Base-by-base conservation (phyloP, 2,329 filamentous ascomycete species). In the Mycogone perniciosa region DNA sequence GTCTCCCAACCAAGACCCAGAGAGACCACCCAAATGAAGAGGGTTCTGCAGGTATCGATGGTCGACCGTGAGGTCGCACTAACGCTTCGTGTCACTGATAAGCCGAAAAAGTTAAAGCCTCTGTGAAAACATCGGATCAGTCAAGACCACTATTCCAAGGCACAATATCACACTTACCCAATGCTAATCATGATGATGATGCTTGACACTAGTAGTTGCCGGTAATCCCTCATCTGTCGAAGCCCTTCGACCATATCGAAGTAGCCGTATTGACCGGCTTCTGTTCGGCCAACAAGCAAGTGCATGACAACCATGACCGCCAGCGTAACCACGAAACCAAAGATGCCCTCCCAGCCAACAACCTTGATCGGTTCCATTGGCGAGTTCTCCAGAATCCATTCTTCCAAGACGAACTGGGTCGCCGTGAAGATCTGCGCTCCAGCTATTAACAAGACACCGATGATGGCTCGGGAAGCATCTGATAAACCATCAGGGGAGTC, bases 11-110 rank as follows among this genome's bases (percentile, higher is more conserved):
- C 91, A 2, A 99, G 80, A 4, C 87, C 89, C 4, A 99, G 80
- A 13, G 89, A 95, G 10, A 96, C 88, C 30, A 99, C 79, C 93
- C 93, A 99, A 70, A 99, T 97, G 72, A 99, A 97, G 1, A 99
- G 80, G 0, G 93, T 99, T 38, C 92, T 84, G 76, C 91, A 97
- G 1, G 93, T 99, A 68, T 99, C 93, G 61, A 99, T 97, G 31
- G 92, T 97, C 31, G 89, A 95, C 54, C 93, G 84, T 1, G 92
- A 89, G 0, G 93, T 99, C 8, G 93, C 93, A 56, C 88, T 95
- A 58, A 99, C 89, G 55, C 73, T 84, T 54, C 89, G 83, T 1
- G 93, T 99, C 7, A 99, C 92, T 1, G 88, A 93, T 7, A 99
- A 80, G 6, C 93, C 93, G 69, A 99, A 99, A 76, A 95, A 99